phyloP scores from a whole-genome alignment of 371 early-diverging fungal species.

The Rhizopus arrhizus region DNA sequence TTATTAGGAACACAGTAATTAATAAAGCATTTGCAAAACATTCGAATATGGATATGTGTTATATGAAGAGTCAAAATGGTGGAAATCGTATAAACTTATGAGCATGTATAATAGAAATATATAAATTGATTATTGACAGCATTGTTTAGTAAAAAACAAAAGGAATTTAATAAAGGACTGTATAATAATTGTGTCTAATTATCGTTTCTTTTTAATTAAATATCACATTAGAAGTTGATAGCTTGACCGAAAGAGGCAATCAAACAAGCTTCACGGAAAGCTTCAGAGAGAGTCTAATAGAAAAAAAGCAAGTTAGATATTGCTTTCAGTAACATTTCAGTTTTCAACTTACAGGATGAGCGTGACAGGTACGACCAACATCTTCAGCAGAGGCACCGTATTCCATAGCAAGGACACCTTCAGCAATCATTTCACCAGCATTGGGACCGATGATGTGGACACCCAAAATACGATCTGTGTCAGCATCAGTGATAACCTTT shows the following conservation, averaged over 20 bases:
- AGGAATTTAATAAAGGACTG: no score
- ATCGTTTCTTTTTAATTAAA: neutral
- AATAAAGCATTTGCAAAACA: no score
- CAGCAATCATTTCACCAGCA: constrained; percentile 99
- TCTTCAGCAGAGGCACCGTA: constrained; percentile 97
- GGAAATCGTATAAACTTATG: no score
- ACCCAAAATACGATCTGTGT: constrained; percentile 95
- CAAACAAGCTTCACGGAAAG: constrained; percentile 95
- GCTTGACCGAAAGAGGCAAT: constrained; percentile 79
- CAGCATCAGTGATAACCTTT: constrained; percentile 94
- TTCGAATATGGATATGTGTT: no score
- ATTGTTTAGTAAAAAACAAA: no score
- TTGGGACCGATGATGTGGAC: constrained; percentile 97
- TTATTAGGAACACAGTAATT: no score
- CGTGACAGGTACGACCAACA: constrained; percentile 96
- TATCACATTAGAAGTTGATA: constrained; percentile 62
- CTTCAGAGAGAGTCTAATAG: constrained; percentile 85
- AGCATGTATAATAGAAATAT: no score
- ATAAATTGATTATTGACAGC: no score
- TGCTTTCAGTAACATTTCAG: constrained; percentile 2
- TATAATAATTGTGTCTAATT: neutral
- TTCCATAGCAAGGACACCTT: constrained; percentile 96
- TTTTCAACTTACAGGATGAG: constrained; percentile 76
- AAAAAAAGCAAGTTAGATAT: constrained; percentile 4
- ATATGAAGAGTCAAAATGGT: no score